A percentile compares a stretch with the other conserved stretches of the same genome.
Evolutionary conservation across 2,329 filamentous ascomycete genomes (phyloP).

Genomic region (Sclerotinia sclerotiorum): DNA sequence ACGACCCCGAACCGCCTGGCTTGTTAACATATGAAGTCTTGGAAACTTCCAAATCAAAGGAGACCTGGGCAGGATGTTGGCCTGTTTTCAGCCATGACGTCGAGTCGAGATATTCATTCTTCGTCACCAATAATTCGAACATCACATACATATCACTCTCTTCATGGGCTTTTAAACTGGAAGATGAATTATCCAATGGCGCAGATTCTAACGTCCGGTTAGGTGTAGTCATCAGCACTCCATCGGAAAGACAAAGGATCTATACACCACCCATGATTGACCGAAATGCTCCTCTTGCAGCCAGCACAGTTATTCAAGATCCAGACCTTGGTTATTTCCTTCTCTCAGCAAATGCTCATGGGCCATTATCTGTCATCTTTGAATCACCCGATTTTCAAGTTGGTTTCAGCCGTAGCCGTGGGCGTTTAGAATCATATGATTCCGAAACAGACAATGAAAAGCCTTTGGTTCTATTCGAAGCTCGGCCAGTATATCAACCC

Average conservation of each 20-base stretch:
- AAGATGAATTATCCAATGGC: slow-evolving; percentile 58
- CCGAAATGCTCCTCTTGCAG: slow-evolving; percentile 50
- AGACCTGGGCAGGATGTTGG: slow-evolving; percentile 59
- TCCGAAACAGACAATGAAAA: slow-evolving; percentile 44
- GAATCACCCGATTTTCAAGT: slow-evolving; percentile 56
- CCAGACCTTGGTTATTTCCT: slow-evolving; percentile 65
- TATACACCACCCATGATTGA: slow-evolving; percentile 54
- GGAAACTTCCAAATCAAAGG: slow-evolving; percentile 56
- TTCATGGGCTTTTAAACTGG: slow-evolving; percentile 63
- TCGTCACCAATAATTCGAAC: slow-evolving; percentile 59
- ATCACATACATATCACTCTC: slow-evolving; percentile 60
- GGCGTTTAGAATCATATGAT: slow-evolving; percentile 47
- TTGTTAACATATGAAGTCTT: slow-evolving; percentile 63
- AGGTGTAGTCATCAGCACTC: slow-evolving; percentile 1
- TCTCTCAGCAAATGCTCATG: slow-evolving; percentile 58
- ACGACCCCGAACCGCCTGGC: slow-evolving; percentile 46
- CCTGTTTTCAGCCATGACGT: slow-evolving; percentile 62
- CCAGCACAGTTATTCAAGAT: slow-evolving; percentile 55
- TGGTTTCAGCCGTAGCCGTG: slow-evolving; percentile 46
- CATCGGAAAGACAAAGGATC: slow-evolving; percentile 50
- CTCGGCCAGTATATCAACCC: slow-evolving; percentile 66
- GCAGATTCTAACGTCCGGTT: slow-evolving; percentile 45
- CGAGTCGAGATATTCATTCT: slow-evolving; percentile 62
- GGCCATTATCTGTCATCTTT: slow-evolving; percentile 59
- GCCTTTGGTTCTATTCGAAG: slow-evolving; percentile 56